Base-by-base conservation (phyloP, 345 rosid genomes). In the Citrus glauca region DNA sequence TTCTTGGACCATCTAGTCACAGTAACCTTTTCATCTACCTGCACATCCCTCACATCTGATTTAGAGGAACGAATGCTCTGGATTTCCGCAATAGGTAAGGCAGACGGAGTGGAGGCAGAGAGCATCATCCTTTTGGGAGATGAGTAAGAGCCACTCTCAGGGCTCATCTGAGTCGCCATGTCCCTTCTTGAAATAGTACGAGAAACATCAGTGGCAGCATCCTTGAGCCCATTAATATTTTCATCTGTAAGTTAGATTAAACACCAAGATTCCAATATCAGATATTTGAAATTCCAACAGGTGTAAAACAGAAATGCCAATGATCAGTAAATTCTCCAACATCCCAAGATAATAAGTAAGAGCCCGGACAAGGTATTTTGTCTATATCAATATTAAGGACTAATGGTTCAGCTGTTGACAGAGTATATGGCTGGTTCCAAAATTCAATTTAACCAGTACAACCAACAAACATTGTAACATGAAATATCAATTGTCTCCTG, bases 111-210 rank as follows among this genome's bases (percentile, higher is more conserved):
- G 33, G 92, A 83, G 32, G 79, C 83, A 70, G 91, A 84, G 75
- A 90, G 85, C 56, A 92, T 86, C 77, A 71, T 73, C 73, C 90
- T 81, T 78, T 81, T 83, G 40, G 97, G 92, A 45, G 95, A 91
- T 14, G 91, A 89, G 59, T 80, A 80, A 48, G 82, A 84, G 83
- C 97, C 89, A 69, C 91, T 90, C 64, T 86, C 91, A 20, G 95
- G 99, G 65, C 99, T 94, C 99, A 96, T 96, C 78, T 94, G 98
- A 14, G 99, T 96, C 5, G 98, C 98, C 94, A 92, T 92, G 83
- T 96, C 99, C 86, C 99, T 92, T 85, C 93, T 90, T 76, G 99
- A 94, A 69, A 86, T 88, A 83, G 85, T 89, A 60, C 81, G 84
- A 61, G 89, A 85, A 73, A 93, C 77, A 83, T 90, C 88, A n/a